Evolutionary conservation across 306 rosid species (phyloP), one percentile per base, ranked within the genome.

Genomic region (Sindora glabra): DNA sequence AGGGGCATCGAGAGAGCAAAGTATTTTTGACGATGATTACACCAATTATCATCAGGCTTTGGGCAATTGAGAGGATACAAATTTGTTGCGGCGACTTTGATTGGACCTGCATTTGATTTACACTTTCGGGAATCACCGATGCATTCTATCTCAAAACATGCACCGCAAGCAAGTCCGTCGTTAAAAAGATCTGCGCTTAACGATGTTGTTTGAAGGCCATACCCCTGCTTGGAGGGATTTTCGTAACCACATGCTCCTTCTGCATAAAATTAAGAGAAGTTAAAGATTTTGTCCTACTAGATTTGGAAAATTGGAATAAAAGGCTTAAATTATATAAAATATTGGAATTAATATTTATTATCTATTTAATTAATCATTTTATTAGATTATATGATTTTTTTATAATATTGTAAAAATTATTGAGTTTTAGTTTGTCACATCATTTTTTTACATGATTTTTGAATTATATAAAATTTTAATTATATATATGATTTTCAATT

Each of bases 221-320:
- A 90, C 0, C 97, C 95, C 74, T 86, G 95, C 22, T 76, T 0
- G 62, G 56, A 54, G 0, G 86, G 76, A 65, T 90, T 32, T 4
- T 86, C 94, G 23, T 90, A 84, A 0, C 90, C 95, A 49, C 94
- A 86, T 57, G 88, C 95, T 3, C 8, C 14, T 7, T 40, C n/a
- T 10, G 25, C 1, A 7, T 40, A 4, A 18, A 14, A 30, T 16
- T 13, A 5, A 53, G n/a, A n/a, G n/a, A n/a, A n/a, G n/a, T n/a
- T n/a, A n/a, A n/a, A n/a, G n/a, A n/a, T n/a, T n/a, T n/a, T n/a
- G n/a, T 5, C 8, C 5, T 9, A 29, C 8, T 5, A 4, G 5
- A 1, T 29, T 29, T 5, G 8, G 5, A 29, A 0, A n/a, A n/a
- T n/a, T n/a, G n/a, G n/a, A n/a, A n/a, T n/a, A n/a, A n/a, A n/a